Conservation (phyloP, 106 monocot genomes). For the Alisma plantagoaquatica region DNA sequence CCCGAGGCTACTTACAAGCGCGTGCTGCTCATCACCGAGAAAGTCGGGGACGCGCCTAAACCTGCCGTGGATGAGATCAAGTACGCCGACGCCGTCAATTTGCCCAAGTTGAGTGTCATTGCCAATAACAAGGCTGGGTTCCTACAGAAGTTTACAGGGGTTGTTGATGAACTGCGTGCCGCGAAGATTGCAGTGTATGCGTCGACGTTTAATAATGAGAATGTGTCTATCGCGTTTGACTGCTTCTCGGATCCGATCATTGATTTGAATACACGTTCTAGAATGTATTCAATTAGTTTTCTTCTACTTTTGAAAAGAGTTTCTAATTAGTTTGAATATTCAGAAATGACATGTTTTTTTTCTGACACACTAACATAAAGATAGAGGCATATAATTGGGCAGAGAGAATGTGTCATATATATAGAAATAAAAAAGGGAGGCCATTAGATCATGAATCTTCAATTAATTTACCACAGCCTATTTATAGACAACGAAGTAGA, state of each 20-base stretch:
- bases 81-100: constrained; percentile 53
- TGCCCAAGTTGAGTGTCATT: constrained; percentile 44
- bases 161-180: constrained; percentile 39
- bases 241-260: constrained; percentile 73
- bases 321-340: too few species aligned
- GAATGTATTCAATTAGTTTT: constrained; percentile 46
- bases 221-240: constrained; percentile 54
- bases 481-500: too few species aligned
- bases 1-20: constrained; percentile 33
- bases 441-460: too few species aligned
- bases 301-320: too few species aligned
- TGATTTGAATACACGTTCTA: constrained; percentile 61
- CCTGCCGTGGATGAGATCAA: constrained; percentile 58
- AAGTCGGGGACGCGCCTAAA: constrained; percentile 35
- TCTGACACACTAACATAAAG: too few species aligned
- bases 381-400: too few species aligned
- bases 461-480: too few species aligned
- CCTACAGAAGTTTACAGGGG: constrained; percentile 35
- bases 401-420: too few species aligned
- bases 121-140: constrained; percentile 31
- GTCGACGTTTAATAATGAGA: constrained; percentile 69
- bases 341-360: too few species aligned
- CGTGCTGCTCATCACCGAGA: constrained; percentile 46
- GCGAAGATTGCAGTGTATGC: constrained; percentile 67
- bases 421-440: constrained; percentile 5